These are phyloP conservation scores for Hydrangea macrophylla DNA, from an alignment of 148 eudicot genomes.

Conservation along the genomic window DNA sequence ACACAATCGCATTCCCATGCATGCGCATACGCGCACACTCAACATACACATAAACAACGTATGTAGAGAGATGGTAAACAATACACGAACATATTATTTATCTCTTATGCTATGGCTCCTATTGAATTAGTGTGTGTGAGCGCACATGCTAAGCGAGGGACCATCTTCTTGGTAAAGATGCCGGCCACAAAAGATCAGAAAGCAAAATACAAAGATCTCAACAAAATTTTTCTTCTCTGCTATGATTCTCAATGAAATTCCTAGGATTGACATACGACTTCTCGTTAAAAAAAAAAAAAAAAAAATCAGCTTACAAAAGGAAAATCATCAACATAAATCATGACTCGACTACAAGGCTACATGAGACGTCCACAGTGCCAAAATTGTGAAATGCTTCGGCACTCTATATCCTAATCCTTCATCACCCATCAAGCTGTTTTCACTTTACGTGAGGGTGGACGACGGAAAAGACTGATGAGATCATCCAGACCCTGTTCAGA, in stretches of 20 bases:
- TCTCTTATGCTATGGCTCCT: too few relatives aligned
- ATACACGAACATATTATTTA: too few relatives aligned
- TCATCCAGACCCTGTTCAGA: slow-evolving; percentile 54
- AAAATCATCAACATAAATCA: slow-evolving; percentile 15
- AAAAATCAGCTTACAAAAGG: slow-evolving; percentile 10
- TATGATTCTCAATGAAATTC: slow-evolving; percentile 6
- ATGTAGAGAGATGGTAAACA: too few relatives aligned
- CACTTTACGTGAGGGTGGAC: slow-evolving; percentile 23
- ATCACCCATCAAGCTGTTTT: background rate
- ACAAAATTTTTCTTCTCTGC: slow-evolving; percentile 11
- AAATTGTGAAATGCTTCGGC: slow-evolving; percentile 5
- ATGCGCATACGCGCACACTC: too few relatives aligned
- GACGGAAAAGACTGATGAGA: slow-evolving; percentile 60
- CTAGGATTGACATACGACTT: background rate
- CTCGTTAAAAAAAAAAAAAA: background rate
- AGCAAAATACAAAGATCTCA: background rate
- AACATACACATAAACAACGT: too few relatives aligned
- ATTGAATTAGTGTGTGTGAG: background rate
- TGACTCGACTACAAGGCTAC: slow-evolving; percentile 28
- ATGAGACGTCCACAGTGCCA: slow-evolving; percentile 22
- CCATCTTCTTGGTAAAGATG: background rate
- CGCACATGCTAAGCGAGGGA: background rate
- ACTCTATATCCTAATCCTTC: background rate
- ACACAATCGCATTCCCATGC: too few relatives aligned
- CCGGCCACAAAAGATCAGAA: background rate